phyloP scores from a whole-genome alignment of 1,139 yeast genomes.

The Pichia inconspicua region DNA sequence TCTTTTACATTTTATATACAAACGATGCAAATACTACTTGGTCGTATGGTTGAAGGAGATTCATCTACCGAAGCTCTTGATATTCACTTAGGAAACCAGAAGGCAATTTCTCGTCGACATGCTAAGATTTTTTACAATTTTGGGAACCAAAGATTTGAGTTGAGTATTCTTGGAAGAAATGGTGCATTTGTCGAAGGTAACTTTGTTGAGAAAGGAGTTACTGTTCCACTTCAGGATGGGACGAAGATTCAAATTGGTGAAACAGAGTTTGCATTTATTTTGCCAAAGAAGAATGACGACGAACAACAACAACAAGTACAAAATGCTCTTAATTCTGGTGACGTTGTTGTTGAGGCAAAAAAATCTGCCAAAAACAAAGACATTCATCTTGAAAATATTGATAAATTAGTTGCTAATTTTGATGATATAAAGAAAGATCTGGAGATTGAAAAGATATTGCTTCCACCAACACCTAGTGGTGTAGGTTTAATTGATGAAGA shows the following conservation, averaged over 20 bases:
- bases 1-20: slow-evolving; percentile 91
- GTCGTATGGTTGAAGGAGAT: slow-evolving; percentile 78
- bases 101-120: slow-evolving; percentile 86
- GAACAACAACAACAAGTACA: background rate
- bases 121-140: slow-evolving; percentile 93
- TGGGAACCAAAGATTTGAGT: slow-evolving; percentile 87
- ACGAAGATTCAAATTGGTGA: slow-evolving; percentile 90
- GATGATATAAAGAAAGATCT: slow-evolving; percentile 11
- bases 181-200: slow-evolving; percentile 93
- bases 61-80: slow-evolving; percentile 56
- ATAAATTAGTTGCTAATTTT: slow-evolving; percentile 12
- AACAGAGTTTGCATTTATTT: slow-evolving; percentile 75
- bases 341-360: background rate
- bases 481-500: slow-evolving; percentile 8
- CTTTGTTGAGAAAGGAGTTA: slow-evolving; percentile 82
- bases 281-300: slow-evolving; percentile 44
- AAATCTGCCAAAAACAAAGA: background rate
- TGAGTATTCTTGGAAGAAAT: slow-evolving; percentile 84
- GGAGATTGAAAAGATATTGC: slow-evolving; percentile 6
- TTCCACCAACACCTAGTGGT: slow-evolving; percentile 4
- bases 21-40: slow-evolving; percentile 86
- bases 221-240: slow-evolving; percentile 74
- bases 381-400: slow-evolving; percentile 8
- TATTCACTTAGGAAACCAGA: slow-evolving; percentile 84
- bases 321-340: background rate